These are phyloP conservation scores for Fusarium praegraminearum DNA, from an alignment of 2,329 filamentous ascomycete genomes.

Conservation along the genomic window DNA sequence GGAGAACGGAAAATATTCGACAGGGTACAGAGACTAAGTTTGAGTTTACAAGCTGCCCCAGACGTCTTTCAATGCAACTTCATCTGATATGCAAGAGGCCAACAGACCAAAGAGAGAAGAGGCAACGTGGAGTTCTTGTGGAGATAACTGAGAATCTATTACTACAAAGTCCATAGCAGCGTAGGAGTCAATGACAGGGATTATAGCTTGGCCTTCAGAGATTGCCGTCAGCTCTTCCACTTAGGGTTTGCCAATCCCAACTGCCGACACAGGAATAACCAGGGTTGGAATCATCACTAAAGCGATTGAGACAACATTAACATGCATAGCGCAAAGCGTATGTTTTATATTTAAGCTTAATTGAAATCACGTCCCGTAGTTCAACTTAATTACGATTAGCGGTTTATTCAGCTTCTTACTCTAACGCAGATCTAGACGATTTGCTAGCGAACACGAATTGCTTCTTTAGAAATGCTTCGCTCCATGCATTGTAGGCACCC, in stretches of 20 bases:
- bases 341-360: not conserved
- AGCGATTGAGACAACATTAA: not conserved
- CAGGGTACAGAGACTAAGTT: not conserved
- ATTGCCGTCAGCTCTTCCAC: not conserved
- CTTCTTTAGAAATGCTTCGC: not conserved
- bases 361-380: not conserved
- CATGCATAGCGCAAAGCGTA: no score
- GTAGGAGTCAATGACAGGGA: not conserved
- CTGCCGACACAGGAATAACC: not conserved
- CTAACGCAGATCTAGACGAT: not conserved
- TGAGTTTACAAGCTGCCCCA: not conserved
- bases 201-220: not conserved
- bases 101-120: not conserved
- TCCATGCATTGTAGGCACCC: not conserved
- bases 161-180: not conserved
- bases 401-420: not conserved
- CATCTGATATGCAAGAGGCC: not conserved
- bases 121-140: not conserved
- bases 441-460: not conserved
- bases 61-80: not conserved
- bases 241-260: not conserved
- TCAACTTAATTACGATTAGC: rapidly evolving
- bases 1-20: not conserved
- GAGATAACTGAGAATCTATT: not conserved
- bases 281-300: not conserved